Base-by-base conservation (phyloP, 306 rosid species). In the Quercus ilex region DNA sequence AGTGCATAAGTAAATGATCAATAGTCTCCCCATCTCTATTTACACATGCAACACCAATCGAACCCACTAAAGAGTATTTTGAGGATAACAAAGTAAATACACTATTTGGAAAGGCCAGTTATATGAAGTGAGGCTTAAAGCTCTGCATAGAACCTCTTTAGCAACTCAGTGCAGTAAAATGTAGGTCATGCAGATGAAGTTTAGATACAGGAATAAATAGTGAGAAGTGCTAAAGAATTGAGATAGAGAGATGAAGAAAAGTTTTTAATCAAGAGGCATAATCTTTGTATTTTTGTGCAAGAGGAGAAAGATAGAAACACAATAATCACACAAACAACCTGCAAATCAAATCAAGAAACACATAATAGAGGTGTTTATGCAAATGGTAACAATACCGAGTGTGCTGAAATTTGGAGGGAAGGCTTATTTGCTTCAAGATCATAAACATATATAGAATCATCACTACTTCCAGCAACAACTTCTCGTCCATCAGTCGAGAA, bases 401-500 rank as follows among this genome's bases (percentile, higher is more conserved):
- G 99, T 52, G 98, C 99, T 49, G 76, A 86, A 83, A 95, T 92
- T 79, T 86, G 89, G 69, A 95, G 96, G 88, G 92, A 90, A 77
- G 84, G 86, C 80, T 75, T 95, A 85, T 91, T 86, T 59, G 97
- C 90, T 84, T 85, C 91, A 69, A 95, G 94, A 95, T 95, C 99
- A 79, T 95, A 95, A 57, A 91, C 93, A 78, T 85, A 86, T 81
- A 95, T 91, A 9, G 96, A 92, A 79, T 89, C 83, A 78, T 90
- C 96, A 79, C 92, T 88, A 79, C 90, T 92, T 85, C 93, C 98
- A 82, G 98, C 95, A 31, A 95, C 97, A 84, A 95, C 88, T 83
- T 95, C 99, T 80, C 55, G 83, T 75, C 98, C 98, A 86, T 92
- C 97, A 0, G 86, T 91, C 17, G 99, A 95, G 85, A 90, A 92